Base-by-base conservation (phyloP, 2,329 filamentous ascomycete species). In the Zarea fungicola region DNA sequence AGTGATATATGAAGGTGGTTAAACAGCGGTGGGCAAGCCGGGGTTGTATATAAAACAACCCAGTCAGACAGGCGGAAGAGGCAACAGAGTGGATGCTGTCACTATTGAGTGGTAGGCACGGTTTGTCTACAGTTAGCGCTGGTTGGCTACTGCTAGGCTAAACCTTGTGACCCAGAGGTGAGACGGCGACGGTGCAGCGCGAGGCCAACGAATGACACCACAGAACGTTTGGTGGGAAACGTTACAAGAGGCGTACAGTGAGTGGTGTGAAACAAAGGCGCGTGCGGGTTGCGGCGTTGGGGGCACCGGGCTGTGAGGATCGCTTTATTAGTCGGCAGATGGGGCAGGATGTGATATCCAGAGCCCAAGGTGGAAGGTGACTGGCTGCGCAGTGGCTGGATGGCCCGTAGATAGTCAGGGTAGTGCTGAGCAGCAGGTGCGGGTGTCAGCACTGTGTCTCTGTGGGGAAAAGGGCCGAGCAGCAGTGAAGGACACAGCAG, bases 361-460 rank as follows among this genome's bases (percentile, higher is more conserved):
- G 23, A 18, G 25, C 48, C 48, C 40, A 45, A 50, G 26, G 18
- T 16, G 48, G 48, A 50, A 50, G 48, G 48, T 50, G 48, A 50
- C 48, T 40, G 40, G 41, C 11, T 21, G 25, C 19, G 8, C 14
- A 22, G 37, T 26, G 19, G 22, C 22, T 9, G 21, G 42, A 22
- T 19, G 23, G 19, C 26, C 9, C 10, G 31, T 34, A 26, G 29
- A 19, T n/a, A n/a, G 3, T 42, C 3, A 26, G 18, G 29, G 37
- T 42, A 36, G 46, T n/a, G 29, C 45, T 49, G 46, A 42, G 46
- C 46, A 42, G 46, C 46, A 49, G 46, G 31, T 49, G 46, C 46
- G 46, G 39, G 31, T 37, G 46, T 49, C 46, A 49, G 46, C 46
- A 48, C 34, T 18, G 25, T 36, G 23, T 13, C 6, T 11, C 16